phyloP scores from a whole-genome alignment of 225 moss, liverwort and hornwort species.

The Climacium dendroides region DNA sequence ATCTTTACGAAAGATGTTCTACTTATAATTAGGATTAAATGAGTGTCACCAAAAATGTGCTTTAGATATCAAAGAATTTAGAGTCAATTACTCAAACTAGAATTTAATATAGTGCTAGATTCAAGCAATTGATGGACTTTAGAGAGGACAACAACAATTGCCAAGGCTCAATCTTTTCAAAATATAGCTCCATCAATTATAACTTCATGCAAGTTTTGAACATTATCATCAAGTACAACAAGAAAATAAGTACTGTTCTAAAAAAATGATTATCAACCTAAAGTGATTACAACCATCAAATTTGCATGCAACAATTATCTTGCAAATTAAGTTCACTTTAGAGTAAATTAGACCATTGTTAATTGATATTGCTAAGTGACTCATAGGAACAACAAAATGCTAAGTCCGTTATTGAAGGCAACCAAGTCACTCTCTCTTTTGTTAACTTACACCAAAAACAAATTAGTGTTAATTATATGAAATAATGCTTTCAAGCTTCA shows the following conservation, averaged over 20 bases:
- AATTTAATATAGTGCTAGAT: not conserved
- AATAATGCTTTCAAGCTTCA: not conserved
- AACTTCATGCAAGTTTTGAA: not conserved
- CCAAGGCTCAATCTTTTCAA: not conserved
- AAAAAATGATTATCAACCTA: not conserved
- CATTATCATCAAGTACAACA: no score
- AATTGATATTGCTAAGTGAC: not conserved
- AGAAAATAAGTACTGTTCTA: fast-evolving
- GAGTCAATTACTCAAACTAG: no score
- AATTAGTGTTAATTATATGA: not conserved
- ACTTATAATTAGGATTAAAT: no score
- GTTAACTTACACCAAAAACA: not conserved
- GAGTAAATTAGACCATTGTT: not conserved
- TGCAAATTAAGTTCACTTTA: not conserved
- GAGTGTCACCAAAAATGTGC: not conserved
- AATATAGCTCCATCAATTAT: not conserved
- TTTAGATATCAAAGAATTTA: not conserved
- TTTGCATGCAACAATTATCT: not conserved
- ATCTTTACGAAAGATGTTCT: not conserved
- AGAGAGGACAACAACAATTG: not conserved
- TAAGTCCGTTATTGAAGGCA: fast-evolving
- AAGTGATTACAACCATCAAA: not conserved
- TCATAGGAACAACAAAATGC: no score
- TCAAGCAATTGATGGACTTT: not conserved
- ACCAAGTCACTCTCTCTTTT: fast-evolving